A percentile compares a stretch with the other conserved stretches of the same genome.
These are phyloP conservation scores for Metarhizium guizhouense DNA, from an alignment of 2,329 filamentous ascomycete genomes.

Conservation along the genomic window DNA sequence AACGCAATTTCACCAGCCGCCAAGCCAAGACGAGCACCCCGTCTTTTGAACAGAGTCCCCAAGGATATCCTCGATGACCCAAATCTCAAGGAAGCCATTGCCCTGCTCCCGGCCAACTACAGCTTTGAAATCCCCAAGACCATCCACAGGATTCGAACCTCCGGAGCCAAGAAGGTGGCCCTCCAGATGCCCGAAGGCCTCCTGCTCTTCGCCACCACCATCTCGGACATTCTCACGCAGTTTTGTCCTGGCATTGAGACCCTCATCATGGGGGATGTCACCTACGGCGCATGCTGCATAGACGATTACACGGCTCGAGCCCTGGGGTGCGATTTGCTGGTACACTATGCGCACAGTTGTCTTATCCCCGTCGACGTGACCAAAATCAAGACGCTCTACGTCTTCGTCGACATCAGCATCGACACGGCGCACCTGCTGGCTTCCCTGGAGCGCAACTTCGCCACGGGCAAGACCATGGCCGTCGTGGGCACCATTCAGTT, in stretches of 20 bases:
- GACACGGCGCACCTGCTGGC: conserved; percentile 81
- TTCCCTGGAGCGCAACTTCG: conserved; percentile 82
- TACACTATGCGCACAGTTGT: conserved; percentile 96
- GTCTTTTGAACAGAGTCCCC: conserved; percentile 87
- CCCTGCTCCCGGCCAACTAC: conserved; percentile 88
- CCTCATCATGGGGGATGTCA: conserved; percentile 98
- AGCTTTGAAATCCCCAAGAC: conserved; percentile 98
- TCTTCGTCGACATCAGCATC: conserved; percentile 97
- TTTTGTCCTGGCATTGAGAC: conserved; percentile 91
- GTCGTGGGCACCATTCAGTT: conserved; percentile 97
- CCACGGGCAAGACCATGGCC: conserved; percentile 75
- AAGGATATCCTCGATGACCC: conserved; percentile 76
- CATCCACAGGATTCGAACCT: conserved; percentile 81
- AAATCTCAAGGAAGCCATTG: conserved; percentile 79
- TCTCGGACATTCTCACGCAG: conserved; percentile 89
- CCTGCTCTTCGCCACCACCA: conserved; percentile 90
- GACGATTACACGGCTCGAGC: conserved; percentile 96
- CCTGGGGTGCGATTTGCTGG: conserved; percentile 84
- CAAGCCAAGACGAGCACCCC: conserved; percentile 60
- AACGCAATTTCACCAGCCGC: conserved; percentile 41
- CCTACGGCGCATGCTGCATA: conserved; percentile 96
- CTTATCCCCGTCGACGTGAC: conserved; percentile 94
- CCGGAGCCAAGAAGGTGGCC: conserved; percentile 72
- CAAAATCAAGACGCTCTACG: conserved; percentile 92
- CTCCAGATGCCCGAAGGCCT: conserved; percentile 97